phyloP scores from a whole-genome alignment of 176 grass and related monocot species.

The Tuctoria greenei region DNA sequence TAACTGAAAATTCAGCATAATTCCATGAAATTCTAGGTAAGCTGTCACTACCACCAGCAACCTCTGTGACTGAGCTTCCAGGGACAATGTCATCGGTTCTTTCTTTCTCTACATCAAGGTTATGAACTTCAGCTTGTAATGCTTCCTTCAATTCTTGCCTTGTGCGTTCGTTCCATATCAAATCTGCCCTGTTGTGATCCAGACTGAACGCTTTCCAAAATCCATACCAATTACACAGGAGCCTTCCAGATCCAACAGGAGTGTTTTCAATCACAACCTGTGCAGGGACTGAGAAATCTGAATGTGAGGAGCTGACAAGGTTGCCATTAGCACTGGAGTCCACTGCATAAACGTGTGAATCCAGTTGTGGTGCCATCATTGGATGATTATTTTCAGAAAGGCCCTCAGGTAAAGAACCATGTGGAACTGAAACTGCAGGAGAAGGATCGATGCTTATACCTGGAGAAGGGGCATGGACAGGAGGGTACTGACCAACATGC shows the following conservation, averaged over 20 bases:
- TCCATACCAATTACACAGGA: conserved; percentile 95
- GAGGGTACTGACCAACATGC: conserved; percentile 45
- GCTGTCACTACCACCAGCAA: conserved; percentile 52
- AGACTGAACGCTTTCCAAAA: conserved; percentile 92
- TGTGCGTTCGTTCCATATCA: conserved; percentile 98
- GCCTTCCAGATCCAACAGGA: conserved; percentile 94
- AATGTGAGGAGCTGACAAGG: conserved; percentile 58
- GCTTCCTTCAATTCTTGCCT: conserved; percentile 91
- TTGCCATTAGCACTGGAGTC: conserved; percentile 56
- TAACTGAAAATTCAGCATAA: conserved; percentile 90
- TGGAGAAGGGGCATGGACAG: conserved; percentile 39
- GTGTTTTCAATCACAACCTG: conserved; percentile 97
- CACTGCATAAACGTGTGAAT: conserved; percentile 51
- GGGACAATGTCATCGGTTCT: conserved; percentile 89
- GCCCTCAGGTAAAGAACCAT: conserved; percentile 37
- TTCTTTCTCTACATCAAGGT: conserved; percentile 98
- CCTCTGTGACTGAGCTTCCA: conserved; percentile 61
- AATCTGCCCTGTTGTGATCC: conserved; percentile 96
- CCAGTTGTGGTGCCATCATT: conserved; percentile 38
- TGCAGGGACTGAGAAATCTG: conserved; percentile 83
- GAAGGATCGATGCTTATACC: conserved; percentile 51
- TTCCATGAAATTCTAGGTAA: conserved; percentile 97
- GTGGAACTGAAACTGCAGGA: conserved; percentile 42
- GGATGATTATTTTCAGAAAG: conserved; percentile 52
- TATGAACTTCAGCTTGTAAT: conserved; percentile 98